Base-by-base conservation (phyloP, 257 asterid species). In the Capsicum chinense region DNA sequence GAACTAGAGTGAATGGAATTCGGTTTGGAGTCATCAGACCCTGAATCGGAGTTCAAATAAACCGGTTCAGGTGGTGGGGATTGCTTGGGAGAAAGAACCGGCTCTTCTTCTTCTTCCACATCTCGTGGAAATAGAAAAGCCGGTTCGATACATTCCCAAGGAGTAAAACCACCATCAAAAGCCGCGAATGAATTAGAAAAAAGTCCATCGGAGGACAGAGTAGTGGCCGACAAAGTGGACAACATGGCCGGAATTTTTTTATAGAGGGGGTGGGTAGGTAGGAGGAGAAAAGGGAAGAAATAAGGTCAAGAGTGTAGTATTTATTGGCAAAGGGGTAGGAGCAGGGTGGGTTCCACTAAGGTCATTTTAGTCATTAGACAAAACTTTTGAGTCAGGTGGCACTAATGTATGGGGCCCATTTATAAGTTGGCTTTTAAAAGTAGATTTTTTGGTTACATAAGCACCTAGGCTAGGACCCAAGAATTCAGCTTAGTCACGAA, bases 361-460 rank as follows among this genome's bases (percentile, higher is more conserved):
- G 98, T 88, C 39, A 81, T n/a, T 88, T 87, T 78, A 16, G 97
- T 91, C 80, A 62, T 11, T 12, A 3, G 11, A 66, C 19, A 7
- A 16, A 37, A 81, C 95, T 92, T 92, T 91, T 89, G 97, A 92
- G 98, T 93, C 97, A 92, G 88, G 83, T 84, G 86, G 87, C 97
- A 93, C 92, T 89, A 87, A 59, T 48, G 9, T 68, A 89, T 89
- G 89, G 94, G 90, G 83, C 66, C 68, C 0, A 37, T 0, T 14
- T 1, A 11, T 26, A 26, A 26, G 19, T 56, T 83, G 83, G 93
- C 91, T 87, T 88, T 89, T 81, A 4, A 80, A 80, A 79, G 83
- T 81, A 48, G 56, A 44, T n/a, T 33, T 50, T 42, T 56, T 83
- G 91, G 87, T 87, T 83, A 88, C 87, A 81, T 88, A 86, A 50